Conservation (phyloP, 768 basidiomycete genomes). For the Heimioporus sp. region DNA sequence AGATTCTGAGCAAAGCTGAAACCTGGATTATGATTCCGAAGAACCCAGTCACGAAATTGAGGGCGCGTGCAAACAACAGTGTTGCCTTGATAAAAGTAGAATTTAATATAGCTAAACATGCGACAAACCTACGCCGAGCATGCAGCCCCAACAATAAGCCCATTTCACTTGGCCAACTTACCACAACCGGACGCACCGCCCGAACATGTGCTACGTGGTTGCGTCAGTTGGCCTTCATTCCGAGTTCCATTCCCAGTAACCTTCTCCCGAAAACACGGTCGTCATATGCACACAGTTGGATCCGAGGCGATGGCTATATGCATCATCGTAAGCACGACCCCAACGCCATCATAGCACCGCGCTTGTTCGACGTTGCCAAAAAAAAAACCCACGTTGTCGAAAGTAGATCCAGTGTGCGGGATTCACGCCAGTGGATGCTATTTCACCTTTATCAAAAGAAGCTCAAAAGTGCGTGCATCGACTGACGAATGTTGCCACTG, state of each 20-base stretch:
- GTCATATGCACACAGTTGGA: conserved; percentile 31
- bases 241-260: neutral
- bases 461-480: neutral
- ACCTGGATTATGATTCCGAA: neutral
- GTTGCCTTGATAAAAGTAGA: neutral
- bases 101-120: conserved; percentile 4
- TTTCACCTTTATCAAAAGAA: neutral
- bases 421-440: conserved; percentile 49
- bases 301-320: conserved; percentile 31
- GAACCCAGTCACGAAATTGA: neutral
- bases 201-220: no score
- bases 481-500: conserved; percentile 46
- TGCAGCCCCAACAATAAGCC: neutral
- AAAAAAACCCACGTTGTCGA: conserved; percentile 36
- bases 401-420: conserved; percentile 47
- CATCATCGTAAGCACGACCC: conserved; percentile 3
- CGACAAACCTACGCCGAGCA: neutral
- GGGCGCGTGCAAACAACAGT: neutral
- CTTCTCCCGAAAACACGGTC: neutral
- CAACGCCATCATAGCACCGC: neutral
- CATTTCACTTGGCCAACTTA: no score
- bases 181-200: no score
- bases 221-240: neutral
- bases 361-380: no score
- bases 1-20: neutral